Evolutionary conservation across 257 asterid species (phyloP), one percentile per base, ranked within the genome.

Genomic region (Eustoma russellianum): DNA sequence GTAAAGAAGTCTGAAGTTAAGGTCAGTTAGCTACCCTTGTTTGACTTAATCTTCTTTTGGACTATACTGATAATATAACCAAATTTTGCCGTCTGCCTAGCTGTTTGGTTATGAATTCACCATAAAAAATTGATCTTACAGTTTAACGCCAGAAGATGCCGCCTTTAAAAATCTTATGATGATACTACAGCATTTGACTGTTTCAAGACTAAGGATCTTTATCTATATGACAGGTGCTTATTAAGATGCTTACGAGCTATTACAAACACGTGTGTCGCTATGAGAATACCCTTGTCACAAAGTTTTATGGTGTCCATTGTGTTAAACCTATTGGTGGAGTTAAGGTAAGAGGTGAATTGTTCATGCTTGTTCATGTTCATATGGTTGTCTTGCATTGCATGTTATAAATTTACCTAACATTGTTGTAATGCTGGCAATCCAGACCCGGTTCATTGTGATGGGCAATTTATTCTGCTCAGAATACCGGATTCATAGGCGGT

Each of bases 1-100:
- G 99, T 92, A 66, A 92, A 78, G 74, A 92, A 92, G 79, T 83
- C 95, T 14, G 99, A 92, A 83, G 97, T 75, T 80, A 92, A 92
- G 97, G 99, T 92, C 66, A 60, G 85, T 76, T 72, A 64, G 65
- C 71, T 66, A 54, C 61, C 19, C 13, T 41, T 51, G 41, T 17
- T 72, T 70, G 60, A 64, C 71, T 70, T 54, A 17, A 7, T 38
- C 41, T 14, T 24, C 2, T 4, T 24, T 24, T 19, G 28, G 1
- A 19, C 28, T 19, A 3, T 19, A 19, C 2, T 7, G 16, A 45
- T 19, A 3, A 45, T 45, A 2, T 0, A 45, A 12, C 16, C 48
- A 12, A 11, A 16, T 12, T 12, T 12, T 5, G 48, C 16, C 8
- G 48, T 5, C 12, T 43, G 2, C n/a, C n/a, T 14, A 9, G 46